These are phyloP conservation scores for Diaporthe humulicola DNA, from an alignment of 2,329 filamentous ascomycete species.

Conservation along the genomic window DNA sequence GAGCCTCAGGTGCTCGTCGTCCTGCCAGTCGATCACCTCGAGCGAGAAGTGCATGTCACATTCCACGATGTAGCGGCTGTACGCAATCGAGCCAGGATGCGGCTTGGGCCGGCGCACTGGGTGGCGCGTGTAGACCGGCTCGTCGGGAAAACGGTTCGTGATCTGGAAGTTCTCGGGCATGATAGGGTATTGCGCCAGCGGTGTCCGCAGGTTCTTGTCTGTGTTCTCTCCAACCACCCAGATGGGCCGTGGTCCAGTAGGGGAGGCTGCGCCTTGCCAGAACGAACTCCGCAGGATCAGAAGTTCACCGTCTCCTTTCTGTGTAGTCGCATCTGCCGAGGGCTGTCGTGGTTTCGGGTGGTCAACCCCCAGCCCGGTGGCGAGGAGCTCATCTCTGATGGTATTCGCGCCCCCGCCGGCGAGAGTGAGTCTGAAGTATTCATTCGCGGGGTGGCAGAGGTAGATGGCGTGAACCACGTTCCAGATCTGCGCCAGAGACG, in stretches of 20 bases:
- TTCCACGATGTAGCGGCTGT: slow-evolving; percentile 81
- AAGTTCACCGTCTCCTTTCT: slow-evolving; percentile 49
- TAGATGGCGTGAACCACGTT: slow-evolving; percentile 60
- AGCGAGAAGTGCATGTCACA: slow-evolving; percentile 81
- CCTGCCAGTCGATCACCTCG: slow-evolving; percentile 74
- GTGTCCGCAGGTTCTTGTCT: slow-evolving; percentile 47
- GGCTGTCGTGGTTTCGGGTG: slow-evolving; percentile 54
- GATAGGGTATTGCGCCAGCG: slow-evolving; percentile 51
- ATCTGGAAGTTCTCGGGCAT: slow-evolving; percentile 58
- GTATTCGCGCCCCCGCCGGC: slow-evolving; percentile 51
- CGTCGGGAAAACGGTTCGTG: slow-evolving; percentile 60
- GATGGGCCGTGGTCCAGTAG: slow-evolving; percentile 54
- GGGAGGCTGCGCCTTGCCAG: slow-evolving; percentile 42
- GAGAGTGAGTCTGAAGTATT: slow-evolving; percentile 58
- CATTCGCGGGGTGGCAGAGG: slow-evolving; percentile 56
- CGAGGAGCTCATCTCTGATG: slow-evolving; percentile 45
- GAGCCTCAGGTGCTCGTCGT: slow-evolving; percentile 73
- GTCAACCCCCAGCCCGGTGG: slow-evolving; percentile 28
- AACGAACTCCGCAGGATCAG: slow-evolving; percentile 61
- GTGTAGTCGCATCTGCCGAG: slow-evolving; percentile 39
- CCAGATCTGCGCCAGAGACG: slow-evolving; percentile 60
- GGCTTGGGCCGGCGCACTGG: slow-evolving; percentile 79
- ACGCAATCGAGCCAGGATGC: slow-evolving; percentile 74
- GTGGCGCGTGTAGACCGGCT: slow-evolving; percentile 62
- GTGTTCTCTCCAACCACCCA: slow-evolving; percentile 53